Evolutionary conservation across 345 rosid genomes (phyloP).

Genomic region (Hibiscus trionum): DNA sequence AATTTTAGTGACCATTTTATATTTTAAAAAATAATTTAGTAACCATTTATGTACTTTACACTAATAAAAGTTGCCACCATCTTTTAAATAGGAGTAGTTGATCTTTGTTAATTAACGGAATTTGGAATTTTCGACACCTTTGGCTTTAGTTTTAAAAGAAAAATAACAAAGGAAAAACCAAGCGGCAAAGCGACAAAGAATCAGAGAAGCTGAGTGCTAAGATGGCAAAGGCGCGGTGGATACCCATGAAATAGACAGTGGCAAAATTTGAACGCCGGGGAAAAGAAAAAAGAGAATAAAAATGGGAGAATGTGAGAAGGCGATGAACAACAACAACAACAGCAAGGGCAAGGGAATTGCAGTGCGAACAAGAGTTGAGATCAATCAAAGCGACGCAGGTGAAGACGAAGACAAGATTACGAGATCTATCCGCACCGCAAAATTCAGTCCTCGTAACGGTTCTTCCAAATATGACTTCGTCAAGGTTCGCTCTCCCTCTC

Average conservation of each 20-base stretch:
- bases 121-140: too few species aligned
- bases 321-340: background rate
- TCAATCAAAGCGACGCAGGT: conserved; percentile 24
- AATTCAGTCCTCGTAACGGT: conserved; percentile 57
- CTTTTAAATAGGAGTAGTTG: too few species aligned
- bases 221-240: background rate
- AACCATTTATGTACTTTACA: too few species aligned
- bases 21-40: too few species aligned
- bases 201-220: background rate
- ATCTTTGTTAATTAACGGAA: background rate
- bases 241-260: background rate
- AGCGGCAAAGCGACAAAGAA: background rate
- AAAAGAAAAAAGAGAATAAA: background rate
- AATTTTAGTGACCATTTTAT: too few species aligned
- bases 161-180: too few species aligned
- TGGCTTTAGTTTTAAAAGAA: too few species aligned
- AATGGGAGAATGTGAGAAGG: conserved; percentile 21
- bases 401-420: conserved; percentile 16
- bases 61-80: too few species aligned
- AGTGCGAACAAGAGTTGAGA: background rate
- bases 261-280: background rate
- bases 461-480: conserved; percentile 82
- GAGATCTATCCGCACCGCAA: conserved; percentile 29
- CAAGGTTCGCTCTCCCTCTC: conserved; percentile 31
- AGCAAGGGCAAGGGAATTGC: conserved; percentile 22